These are phyloP conservation scores for Bryopsis sp. DNA, from an alignment of 139 green algal genomes.

Conservation along the genomic window DNA sequence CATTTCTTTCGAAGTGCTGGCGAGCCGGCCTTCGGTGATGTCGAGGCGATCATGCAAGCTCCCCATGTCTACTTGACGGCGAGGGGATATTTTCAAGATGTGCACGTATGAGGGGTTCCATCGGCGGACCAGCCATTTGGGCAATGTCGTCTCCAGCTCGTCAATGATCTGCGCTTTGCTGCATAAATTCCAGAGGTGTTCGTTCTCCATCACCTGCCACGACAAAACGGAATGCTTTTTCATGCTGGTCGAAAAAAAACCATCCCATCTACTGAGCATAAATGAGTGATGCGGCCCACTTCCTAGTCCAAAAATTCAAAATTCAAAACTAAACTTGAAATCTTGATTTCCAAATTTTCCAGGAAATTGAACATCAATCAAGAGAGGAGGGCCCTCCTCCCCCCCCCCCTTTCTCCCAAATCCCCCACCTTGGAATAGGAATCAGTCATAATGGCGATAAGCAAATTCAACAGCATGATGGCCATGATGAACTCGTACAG, in stretches of 20 bases:
- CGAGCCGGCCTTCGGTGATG: not conserved
- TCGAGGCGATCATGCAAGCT: not conserved
- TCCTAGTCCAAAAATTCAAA: too few species aligned
- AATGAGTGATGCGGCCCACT: too few species aligned
- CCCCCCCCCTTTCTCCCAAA: not conserved
- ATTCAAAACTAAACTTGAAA: too few species aligned
- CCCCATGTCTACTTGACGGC: not conserved
- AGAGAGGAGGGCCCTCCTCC: too few species aligned
- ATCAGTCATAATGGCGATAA: constrained; percentile 12
- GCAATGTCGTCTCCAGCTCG: constrained; percentile 48
- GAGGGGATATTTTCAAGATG: constrained; percentile 26
- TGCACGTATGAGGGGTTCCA: constrained; percentile 44
- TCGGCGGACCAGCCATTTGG: constrained; percentile 24
- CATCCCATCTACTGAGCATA: too few species aligned
- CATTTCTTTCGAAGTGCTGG: not conserved
- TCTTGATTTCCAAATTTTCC: too few species aligned
- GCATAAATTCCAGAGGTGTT: constrained; percentile 3
- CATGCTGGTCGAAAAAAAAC: too few species aligned
- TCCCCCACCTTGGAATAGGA: not conserved
- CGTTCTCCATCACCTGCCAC: not conserved
- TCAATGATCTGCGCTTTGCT: constrained; percentile 36
- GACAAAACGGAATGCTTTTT: too few species aligned
- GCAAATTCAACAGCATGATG: constrained; percentile 11
- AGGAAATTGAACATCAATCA: too few species aligned
- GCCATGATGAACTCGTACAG: not conserved